phyloP scores from a whole-genome alignment of 2,329 filamentous ascomycete genomes.

The Colletotrichum sp. region DNA sequence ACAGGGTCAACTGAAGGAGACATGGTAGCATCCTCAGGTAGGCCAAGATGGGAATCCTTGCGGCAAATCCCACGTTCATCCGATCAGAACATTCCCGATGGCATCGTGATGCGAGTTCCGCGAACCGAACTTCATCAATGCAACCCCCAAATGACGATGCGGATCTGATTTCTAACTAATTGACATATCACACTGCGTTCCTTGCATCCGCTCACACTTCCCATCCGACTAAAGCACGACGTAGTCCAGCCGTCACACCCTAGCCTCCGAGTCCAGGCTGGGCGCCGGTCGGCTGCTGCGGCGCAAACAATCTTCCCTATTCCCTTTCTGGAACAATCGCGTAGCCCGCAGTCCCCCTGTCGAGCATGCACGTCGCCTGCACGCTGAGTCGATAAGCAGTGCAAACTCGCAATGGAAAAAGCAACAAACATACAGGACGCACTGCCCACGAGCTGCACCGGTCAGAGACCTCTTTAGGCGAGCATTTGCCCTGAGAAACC shows the following conservation, averaged over 20 bases:
- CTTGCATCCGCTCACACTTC: background rate
- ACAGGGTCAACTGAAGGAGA: background rate
- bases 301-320: background rate
- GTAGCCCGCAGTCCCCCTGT: background rate
- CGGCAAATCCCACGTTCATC: background rate
- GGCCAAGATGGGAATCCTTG: background rate
- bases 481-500: background rate
- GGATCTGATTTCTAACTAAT: background rate
- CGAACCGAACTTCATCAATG: background rate
- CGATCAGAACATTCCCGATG: background rate
- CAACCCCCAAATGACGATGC: background rate
- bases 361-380: background rate
- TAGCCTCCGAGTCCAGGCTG: background rate
- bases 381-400: background rate
- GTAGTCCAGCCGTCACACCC: background rate
- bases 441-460: background rate
- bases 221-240: background rate
- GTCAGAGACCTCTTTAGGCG: background rate
- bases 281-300: background rate
- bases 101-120: background rate
- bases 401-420: background rate
- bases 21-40: background rate
- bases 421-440: background rate
- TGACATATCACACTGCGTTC: background rate
- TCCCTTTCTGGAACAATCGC: background rate